Evolutionary conservation across 2,329 filamentous ascomycete genomes (phyloP).

Genomic region (Herpomyces periplanetae): DNA sequence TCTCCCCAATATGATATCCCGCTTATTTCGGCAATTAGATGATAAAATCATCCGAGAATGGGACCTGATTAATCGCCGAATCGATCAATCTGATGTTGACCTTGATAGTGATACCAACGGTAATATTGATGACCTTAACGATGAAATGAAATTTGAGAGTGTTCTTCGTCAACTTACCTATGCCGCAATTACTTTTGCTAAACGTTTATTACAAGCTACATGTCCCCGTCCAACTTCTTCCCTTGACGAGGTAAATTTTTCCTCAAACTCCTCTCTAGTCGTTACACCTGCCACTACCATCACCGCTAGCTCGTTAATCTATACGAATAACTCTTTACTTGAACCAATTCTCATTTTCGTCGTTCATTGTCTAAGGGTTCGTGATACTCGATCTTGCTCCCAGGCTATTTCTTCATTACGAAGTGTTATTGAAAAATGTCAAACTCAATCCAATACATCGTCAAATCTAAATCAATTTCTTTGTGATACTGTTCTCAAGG

Average conservation of each 20-base stretch:
- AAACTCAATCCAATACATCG: slow-evolving; percentile 15
- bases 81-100: slow-evolving; percentile 18
- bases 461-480: slow-evolving; percentile 54
- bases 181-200: slow-evolving; percentile 62
- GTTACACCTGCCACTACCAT: no score
- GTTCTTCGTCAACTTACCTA: slow-evolving; percentile 73
- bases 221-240: no score
- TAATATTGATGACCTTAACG: slow-evolving; percentile 54
- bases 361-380: slow-evolving; percentile 56
- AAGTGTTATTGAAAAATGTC: slow-evolving; percentile 43
- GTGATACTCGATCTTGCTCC: slow-evolving; percentile 52
- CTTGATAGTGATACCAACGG: slow-evolving; percentile 40
- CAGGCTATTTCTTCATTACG: slow-evolving; percentile 58
- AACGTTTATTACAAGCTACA: no score
- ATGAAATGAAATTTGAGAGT: slow-evolving; percentile 94
- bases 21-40: slow-evolving; percentile 54
- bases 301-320: no score
- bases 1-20: slow-evolving; percentile 39
- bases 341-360: slow-evolving; percentile 70
- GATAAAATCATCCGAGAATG: slow-evolving; percentile 56
- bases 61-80: slow-evolving; percentile 23
- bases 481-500: slow-evolving; percentile 49
- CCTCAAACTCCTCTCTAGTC: no score
- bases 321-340: slow-evolving; percentile 31
- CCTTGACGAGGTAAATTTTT: no score